phyloP scores from a whole-genome alignment of 208 protist species.

The Eutreptiella sp. region DNA sequence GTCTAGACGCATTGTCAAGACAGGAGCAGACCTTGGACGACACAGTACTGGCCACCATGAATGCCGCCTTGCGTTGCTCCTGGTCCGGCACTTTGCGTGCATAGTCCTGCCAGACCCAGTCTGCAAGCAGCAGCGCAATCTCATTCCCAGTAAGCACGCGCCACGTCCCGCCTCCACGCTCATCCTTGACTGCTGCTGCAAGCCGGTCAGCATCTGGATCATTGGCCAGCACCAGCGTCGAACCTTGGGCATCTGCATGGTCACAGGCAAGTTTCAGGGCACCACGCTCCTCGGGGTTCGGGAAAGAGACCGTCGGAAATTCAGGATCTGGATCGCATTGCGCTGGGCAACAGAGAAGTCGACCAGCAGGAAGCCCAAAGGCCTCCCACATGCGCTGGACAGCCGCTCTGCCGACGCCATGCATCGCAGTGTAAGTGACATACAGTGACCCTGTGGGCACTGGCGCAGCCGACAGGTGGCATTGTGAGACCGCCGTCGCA shows the following conservation, averaged over 20 bases:
- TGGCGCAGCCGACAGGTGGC: too few species aligned
- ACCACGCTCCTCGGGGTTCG: conserved; percentile 97
- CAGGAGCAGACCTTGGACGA: too few species aligned
- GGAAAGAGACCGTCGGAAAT: conserved; percentile 93
- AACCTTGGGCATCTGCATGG: conserved; percentile 49
- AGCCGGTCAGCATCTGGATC: conserved; percentile 98
- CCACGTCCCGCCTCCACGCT: conserved; percentile 62
- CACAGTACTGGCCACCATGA: conserved; percentile 67
- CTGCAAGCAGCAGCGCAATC: conserved; percentile 87
- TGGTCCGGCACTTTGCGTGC: conserved; percentile 37
- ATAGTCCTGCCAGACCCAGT: conserved; percentile 76
- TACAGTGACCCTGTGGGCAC: too few species aligned
- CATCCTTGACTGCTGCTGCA: conserved; percentile 85
- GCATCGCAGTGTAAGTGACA: conserved; percentile 75
- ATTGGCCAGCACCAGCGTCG: conserved; percentile 90
- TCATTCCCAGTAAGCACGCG: conserved; percentile 95
- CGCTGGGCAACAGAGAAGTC: conserved; percentile 55
- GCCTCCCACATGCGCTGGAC: conserved; percentile 51
- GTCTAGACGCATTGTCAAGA: too few species aligned
- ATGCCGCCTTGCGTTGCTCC: conserved; percentile 28
- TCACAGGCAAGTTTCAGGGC: conserved; percentile 75
- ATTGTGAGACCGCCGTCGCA: too few species aligned
- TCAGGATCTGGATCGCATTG: conserved; percentile 89
- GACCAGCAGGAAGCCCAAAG: conserved; percentile 47
- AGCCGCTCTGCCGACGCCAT: conserved; percentile 88